Evolutionary conservation across 345 rosid species (phyloP).

Genomic region (Reutealis trisperma): DNA sequence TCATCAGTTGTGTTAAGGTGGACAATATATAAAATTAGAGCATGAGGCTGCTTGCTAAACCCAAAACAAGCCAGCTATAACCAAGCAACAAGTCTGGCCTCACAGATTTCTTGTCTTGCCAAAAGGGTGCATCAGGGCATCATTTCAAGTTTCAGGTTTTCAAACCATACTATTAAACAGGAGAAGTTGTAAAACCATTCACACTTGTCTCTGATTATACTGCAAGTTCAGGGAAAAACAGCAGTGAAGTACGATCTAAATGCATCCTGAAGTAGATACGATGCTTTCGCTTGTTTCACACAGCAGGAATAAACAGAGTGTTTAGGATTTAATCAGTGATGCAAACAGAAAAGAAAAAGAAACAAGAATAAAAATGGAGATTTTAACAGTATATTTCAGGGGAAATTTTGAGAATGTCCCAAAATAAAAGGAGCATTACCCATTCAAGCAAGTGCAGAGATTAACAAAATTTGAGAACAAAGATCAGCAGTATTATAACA

Average conservation of each 20-base stretch:
- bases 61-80: slow-evolving; percentile 16
- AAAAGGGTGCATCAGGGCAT: slow-evolving; percentile 1
- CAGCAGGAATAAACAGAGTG: neutral
- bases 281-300: neutral
- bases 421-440: neutral
- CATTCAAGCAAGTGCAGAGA: neutral
- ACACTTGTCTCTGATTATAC: neutral
- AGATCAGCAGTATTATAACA: neutral
- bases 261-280: neutral
- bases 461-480: neutral
- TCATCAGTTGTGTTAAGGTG: neutral
- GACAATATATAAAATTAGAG: neutral
- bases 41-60: slow-evolving; percentile 6
- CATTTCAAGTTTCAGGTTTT: slow-evolving; percentile 1
- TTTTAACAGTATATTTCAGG: neutral
- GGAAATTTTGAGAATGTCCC: neutral
- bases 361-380: neutral
- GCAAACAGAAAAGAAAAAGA: neutral
- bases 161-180: neutral
- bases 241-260: neutral
- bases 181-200: neutral
- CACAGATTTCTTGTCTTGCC: slow-evolving; percentile 11
- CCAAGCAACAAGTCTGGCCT: neutral
- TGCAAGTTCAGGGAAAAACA: neutral
- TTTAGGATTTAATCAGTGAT: too few relatives aligned